Conservation (phyloP, 2,329 filamentous ascomycete genomes). For the Epichloe aotearoae region DNA sequence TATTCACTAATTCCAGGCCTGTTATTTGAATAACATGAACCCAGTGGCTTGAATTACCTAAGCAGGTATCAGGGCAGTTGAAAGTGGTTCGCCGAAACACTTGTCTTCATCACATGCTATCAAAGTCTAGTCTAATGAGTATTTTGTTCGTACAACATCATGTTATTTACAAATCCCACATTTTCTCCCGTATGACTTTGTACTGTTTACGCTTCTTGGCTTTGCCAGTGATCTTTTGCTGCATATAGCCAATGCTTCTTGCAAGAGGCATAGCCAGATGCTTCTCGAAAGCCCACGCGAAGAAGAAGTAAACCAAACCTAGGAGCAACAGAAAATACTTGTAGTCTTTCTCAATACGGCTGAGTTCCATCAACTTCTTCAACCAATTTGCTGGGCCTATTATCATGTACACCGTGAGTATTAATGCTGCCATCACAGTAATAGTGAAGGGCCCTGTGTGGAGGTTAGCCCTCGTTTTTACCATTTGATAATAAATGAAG, state of each 20-base stretch:
- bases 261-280: conserved; percentile 58
- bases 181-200: conserved; percentile 60
- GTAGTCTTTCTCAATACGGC: conserved; percentile 59
- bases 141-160: neutral
- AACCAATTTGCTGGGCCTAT: conserved; percentile 59
- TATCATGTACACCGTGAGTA: conserved; percentile 68
- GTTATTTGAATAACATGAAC: no score
- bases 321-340: conserved; percentile 58
- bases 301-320: conserved; percentile 52
- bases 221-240: conserved; percentile 41
- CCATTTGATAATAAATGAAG: neutral
- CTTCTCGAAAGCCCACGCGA: conserved; percentile 61
- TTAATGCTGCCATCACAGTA: conserved; percentile 56
- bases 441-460: conserved; percentile 69
- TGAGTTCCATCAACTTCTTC: conserved; percentile 70
- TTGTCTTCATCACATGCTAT: neutral
- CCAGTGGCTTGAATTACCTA: no score
- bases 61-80: no score
- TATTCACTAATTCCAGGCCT: no score
- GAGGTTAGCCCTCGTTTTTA: neutral
- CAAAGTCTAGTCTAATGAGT: neutral
- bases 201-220: conserved; percentile 77
- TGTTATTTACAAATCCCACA: conserved; percentile 9
- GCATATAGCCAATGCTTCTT: conserved; percentile 48
- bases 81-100: neutral